These are phyloP conservation scores for Globisporangium canariense DNA, from an alignment of 352 stramenopile genomes.

Conservation along the genomic window DNA sequence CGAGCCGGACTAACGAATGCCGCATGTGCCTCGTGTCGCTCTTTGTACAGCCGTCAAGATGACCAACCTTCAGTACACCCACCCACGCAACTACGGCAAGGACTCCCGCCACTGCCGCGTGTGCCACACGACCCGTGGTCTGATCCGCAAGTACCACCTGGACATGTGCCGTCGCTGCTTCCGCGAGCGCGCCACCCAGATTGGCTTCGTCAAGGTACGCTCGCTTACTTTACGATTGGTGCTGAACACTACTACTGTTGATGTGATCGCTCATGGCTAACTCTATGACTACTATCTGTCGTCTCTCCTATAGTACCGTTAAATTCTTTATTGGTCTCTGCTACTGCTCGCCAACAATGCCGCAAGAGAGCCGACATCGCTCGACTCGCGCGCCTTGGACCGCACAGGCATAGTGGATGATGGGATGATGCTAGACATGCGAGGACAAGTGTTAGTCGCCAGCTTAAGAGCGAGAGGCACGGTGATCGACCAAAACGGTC, in stretches of 20 bases:
- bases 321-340: constrained; percentile 52
- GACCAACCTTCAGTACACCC: constrained; percentile 88
- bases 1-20: constrained; percentile 1
- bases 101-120: constrained; percentile 89
- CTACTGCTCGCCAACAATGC: constrained; percentile 16
- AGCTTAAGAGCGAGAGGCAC: constrained; percentile 26
- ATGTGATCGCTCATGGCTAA: not conserved
- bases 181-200: constrained; percentile 91
- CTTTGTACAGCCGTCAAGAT: constrained; percentile 56
- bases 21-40: constrained; percentile 8
- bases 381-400: not conserved
- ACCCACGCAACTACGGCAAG: constrained; percentile 88
- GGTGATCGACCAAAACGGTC: constrained; percentile 16
- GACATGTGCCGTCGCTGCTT: constrained; percentile 97
- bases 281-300: constrained; percentile 11
- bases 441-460: constrained; percentile 39
- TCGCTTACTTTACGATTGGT: not conserved
- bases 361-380: constrained; percentile 1
- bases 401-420: constrained; percentile 26
- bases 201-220: constrained; percentile 94
- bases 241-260: not conserved
- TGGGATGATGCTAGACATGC: constrained; percentile 51
- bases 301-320: constrained; percentile 48
- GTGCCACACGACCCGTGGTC: constrained; percentile 88
- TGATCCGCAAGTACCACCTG: constrained; percentile 96